Base-by-base conservation (phyloP, 495 filamentous ascomycete genomes). In the Recurvomyces mirabilis region DNA sequence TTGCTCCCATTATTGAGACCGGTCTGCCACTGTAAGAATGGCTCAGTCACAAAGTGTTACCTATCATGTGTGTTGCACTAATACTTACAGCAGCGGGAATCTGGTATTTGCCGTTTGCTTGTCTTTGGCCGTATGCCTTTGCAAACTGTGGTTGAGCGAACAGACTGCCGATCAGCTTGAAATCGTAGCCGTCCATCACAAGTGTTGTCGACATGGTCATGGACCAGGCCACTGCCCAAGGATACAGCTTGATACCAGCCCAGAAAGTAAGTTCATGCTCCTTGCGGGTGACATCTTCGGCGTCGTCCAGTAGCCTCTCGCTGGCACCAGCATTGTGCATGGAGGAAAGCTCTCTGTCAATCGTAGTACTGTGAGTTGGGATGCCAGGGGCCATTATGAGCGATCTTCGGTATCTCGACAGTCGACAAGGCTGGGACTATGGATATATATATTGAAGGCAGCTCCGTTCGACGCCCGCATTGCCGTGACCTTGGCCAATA, bases 1-100 rank as follows among this genome's bases (percentile, higher is more conserved):
- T 2, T 4, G 1, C 67, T 71, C 43, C 70, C 82, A 55, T 87
- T 87, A 47, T 77, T 82, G 28, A 89, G 64, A 43, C 81, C 82
- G 6, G 82, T 65, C 65, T 87, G 82, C 84, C 84, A 89, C 15
- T n/a, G 6, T 12, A n/a, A n/a, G n/a, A n/a, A n/a, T n/a, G n/a
- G n/a, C n/a, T n/a, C n/a, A n/a, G n/a, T n/a, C n/a, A n/a, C n/a
- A n/a, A n/a, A n/a, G n/a, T n/a, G n/a, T n/a, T n/a, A n/a, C n/a
- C n/a, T n/a, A n/a, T n/a, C n/a, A n/a, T n/a, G n/a, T n/a, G n/a
- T n/a, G n/a, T n/a, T n/a, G n/a, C n/a, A n/a, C n/a, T n/a, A n/a
- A n/a, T n/a, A n/a, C n/a, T n/a, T n/a, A n/a, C n/a, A n/a, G n/a
- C n/a, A n/a, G 41, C 30, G 13, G 30, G 15, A 15, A 43, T 13